These are phyloP conservation scores for Wickerhamiella brachini DNA, from an alignment of 805 yeast genomes.

Conservation along the genomic window DNA sequence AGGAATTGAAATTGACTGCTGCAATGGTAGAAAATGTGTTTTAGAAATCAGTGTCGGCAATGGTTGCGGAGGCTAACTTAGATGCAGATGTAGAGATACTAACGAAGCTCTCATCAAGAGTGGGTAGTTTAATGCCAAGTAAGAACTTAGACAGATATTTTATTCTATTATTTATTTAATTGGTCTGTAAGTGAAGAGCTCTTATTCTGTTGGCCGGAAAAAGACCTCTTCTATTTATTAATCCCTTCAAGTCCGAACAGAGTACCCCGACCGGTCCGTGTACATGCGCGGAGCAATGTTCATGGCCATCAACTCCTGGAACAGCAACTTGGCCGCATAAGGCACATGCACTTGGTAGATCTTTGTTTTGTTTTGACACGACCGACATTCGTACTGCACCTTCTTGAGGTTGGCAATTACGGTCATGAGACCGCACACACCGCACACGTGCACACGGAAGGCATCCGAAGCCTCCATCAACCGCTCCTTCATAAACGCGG, in stretches of 20 bases:
- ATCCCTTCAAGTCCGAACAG: slow-evolving; percentile 16
- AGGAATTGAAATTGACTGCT: too few species aligned
- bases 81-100: too few species aligned
- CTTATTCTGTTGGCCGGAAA: too few species aligned
- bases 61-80: too few species aligned
- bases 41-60: too few species aligned
- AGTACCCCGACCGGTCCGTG: slow-evolving; percentile 70
- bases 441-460: slow-evolving; percentile 95
- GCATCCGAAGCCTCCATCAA: slow-evolving; percentile 99
- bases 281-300: slow-evolving; percentile 93
- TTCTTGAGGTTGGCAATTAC: slow-evolving; percentile 96
- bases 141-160: too few species aligned
- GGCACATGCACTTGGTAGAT: slow-evolving; percentile 96
- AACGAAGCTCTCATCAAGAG: too few species aligned
- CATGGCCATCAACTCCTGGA: slow-evolving; percentile 99
- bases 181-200: too few species aligned
- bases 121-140: too few species aligned
- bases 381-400: slow-evolving; percentile 95
- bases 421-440: slow-evolving; percentile 95
- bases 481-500: slow-evolving; percentile 93
- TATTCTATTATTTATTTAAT: too few species aligned
- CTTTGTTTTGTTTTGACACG: slow-evolving; percentile 96
- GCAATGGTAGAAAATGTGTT: too few species aligned
- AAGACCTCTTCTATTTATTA: neutral
- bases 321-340: slow-evolving; percentile 92